Base-by-base conservation (phyloP, 2,329 filamentous ascomycete genomes). In the Orbilia quercus region DNA sequence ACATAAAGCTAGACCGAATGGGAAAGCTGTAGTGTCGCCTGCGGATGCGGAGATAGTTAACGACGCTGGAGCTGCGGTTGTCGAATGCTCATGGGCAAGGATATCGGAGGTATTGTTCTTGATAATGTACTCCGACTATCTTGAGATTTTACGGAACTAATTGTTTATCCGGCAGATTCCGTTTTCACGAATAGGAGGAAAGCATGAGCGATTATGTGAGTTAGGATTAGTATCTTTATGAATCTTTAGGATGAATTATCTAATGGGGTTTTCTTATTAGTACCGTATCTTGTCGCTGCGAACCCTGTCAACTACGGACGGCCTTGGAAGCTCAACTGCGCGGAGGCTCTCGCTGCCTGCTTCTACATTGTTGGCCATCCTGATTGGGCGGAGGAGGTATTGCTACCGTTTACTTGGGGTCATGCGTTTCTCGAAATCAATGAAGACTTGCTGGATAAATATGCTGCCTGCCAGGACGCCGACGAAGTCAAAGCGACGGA, bases 221-320 rank as follows among this genome's bases (percentile, higher is more conserved):
- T 78, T 12, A 20, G 23, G 11, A 9, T 11, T 6, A 6, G 4
- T 48, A 12, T 48, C 7, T 45, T 45, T 22, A 20, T 14, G 7
- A 42, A 16, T n/a, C 1, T 23, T 18, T 38, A 9, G 20, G n/a
- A 31, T 5, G 9, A 31, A 31, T 31, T 31, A 31, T 23, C 54
- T 50, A 16, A 66, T 53, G 16, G 20, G 64, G n/a, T n/a, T n/a
- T 20, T 55, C 48, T 48, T 25, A 40, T n/a, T 60, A 82, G 83
- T 99, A 65, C 95, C 95, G 0, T 99, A 99, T 80, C 88, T 99
- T 6, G 93, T 99, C 54, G 95, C 95, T 4, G 95, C 95, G 51
- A 99, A 99, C 80, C 90, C 91, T 0, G 95, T 97, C 79, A 99
- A 99, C 82, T 99, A 99, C 82, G 95, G 95, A 73, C 91, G 91